These are phyloP conservation scores for Trichosporon inkin DNA, from an alignment of 1,284 basidiomycete genomes.

Conservation along the genomic window DNA sequence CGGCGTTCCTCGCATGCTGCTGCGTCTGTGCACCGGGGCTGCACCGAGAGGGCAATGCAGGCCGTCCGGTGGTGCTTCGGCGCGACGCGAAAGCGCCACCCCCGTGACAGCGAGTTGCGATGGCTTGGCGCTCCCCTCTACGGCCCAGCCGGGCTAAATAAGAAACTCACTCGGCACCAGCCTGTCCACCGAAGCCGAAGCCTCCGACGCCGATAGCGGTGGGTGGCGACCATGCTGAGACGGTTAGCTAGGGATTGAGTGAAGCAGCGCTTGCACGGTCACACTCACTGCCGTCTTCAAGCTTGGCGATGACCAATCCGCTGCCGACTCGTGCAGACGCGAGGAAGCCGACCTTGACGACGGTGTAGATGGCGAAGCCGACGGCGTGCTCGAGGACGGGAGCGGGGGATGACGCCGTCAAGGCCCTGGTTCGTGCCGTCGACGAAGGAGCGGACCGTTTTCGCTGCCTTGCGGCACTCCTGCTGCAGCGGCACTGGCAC, in stretches of 20 bases:
- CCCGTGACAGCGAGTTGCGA: too few relatives aligned
- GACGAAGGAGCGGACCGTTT: slow-evolving; percentile 52
- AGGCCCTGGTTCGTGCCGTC: slow-evolving; percentile 49
- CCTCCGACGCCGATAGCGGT: slow-evolving; percentile 95
- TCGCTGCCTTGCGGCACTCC: slow-evolving; percentile 56
- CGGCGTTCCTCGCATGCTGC: slow-evolving; percentile 45
- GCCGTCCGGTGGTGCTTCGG: too few relatives aligned
- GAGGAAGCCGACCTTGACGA: slow-evolving; percentile 58
- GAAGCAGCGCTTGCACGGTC: too few relatives aligned
- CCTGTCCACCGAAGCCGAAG: slow-evolving; percentile 76
- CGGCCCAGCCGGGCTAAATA: too few relatives aligned
- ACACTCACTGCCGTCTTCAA: slow-evolving; percentile 78
- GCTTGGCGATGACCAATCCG: slow-evolving; percentile 83
- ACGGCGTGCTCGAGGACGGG: slow-evolving; percentile 44
- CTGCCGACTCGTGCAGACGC: slow-evolving; percentile 68
- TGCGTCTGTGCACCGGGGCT: too few relatives aligned
- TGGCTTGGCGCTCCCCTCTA: too few relatives aligned
- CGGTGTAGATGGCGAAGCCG: slow-evolving; percentile 57
- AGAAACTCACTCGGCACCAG: slow-evolving; percentile 53
- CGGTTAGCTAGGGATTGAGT: slow-evolving; percentile 14
- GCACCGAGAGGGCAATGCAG: too few relatives aligned
- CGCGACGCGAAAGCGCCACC: too few relatives aligned
- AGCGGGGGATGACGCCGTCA: slow-evolving; percentile 53
- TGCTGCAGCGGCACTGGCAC: slow-evolving; percentile 51
- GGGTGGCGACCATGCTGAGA: slow-evolving; percentile 84